Evolutionary conservation across 768 basidiomycete genomes (phyloP).

Genomic region (Holtermanniella nyarrowii): DNA sequence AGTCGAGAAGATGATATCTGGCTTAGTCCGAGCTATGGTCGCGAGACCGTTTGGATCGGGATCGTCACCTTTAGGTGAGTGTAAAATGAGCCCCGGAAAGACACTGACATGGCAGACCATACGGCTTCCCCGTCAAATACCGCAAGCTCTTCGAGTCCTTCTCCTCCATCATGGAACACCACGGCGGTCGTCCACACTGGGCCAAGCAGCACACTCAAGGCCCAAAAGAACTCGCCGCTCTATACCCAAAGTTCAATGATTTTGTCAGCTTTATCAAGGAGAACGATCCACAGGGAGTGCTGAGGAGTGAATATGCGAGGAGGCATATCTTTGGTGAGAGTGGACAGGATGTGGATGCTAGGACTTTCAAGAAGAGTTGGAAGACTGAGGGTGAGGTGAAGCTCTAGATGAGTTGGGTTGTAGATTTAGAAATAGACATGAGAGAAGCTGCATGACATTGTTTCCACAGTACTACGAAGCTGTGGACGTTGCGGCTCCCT

Average conservation of each 20-base stretch:
- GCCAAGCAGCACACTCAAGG: constrained; percentile 75
- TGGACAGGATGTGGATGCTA: constrained; percentile 47
- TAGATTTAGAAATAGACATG: too few species aligned
- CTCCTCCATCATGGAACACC: constrained; percentile 56
- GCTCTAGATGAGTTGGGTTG: too few species aligned
- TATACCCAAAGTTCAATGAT: constrained; percentile 75
- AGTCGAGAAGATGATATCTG: constrained; percentile 82
- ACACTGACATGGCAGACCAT: constrained; percentile 54
- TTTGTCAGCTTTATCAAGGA: constrained; percentile 57
- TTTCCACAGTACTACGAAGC: too few species aligned
- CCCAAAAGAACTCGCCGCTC: constrained; percentile 52
- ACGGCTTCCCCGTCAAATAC: constrained; percentile 72
- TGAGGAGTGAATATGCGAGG: constrained; percentile 80
- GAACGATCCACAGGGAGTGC: constrained; percentile 58
- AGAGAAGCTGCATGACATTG: too few species aligned
- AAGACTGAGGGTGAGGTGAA: too few species aligned
- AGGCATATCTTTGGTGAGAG: constrained; percentile 68
- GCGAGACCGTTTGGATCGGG: constrained; percentile 85
- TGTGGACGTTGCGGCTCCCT: too few species aligned
- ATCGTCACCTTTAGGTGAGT: constrained; percentile 90
- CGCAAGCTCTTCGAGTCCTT: constrained; percentile 64
- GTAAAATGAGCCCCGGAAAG: not conserved
- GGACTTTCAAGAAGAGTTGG: constrained; percentile 53
- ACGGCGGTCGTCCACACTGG: constrained; percentile 88
- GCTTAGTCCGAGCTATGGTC: constrained; percentile 77